Percentiles rank a stretch among this genome's conserved stretches.
Evolutionary conservation across 495 filamentous ascomycete genomes (phyloP).

Genomic region (Penicillium daleae): DNA sequence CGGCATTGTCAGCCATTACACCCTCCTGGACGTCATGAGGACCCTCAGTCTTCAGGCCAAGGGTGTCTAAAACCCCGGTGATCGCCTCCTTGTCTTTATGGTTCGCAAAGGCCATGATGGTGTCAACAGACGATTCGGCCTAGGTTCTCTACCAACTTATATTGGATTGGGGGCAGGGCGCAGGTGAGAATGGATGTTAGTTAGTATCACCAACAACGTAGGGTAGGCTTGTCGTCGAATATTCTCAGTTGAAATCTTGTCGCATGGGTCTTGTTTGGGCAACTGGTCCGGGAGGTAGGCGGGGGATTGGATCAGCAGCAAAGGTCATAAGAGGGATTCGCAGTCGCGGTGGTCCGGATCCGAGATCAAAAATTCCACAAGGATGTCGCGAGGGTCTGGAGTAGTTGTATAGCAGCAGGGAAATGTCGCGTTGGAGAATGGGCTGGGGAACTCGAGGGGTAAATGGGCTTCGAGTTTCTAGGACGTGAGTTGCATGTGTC

Average conservation of each 20-base stretch:
- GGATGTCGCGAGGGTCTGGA: background rate
- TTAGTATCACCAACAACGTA: background rate
- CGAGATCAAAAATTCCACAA: background rate
- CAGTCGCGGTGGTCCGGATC: background rate
- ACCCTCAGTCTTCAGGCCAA: constrained; percentile 19
- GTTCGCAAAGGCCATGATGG: constrained; percentile 16
- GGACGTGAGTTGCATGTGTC: background rate
- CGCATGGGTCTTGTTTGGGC: constrained; percentile 3
- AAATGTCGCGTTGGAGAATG: constrained; percentile 3
- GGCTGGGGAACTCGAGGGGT: background rate
- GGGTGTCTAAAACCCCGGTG: constrained; percentile 19
- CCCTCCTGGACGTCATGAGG: constrained; percentile 33
- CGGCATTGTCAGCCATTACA: constrained; percentile 32
- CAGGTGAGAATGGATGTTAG: background rate
- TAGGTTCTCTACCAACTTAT: background rate
- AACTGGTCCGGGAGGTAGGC: background rate
- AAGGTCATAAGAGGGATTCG: background rate
- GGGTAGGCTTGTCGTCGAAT: background rate
- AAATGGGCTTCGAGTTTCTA: background rate
- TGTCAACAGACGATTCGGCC: background rate
- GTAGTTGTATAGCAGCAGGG: background rate
- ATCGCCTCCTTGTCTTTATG: constrained; percentile 22
- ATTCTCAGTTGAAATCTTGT: background rate
- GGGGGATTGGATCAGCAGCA: background rate
- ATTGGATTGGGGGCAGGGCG: background rate